A percentile compares a stretch with the other conserved stretches of the same genome.
Conservation (phyloP, 257 asterid genomes). For the Solanum phureja region DNA sequence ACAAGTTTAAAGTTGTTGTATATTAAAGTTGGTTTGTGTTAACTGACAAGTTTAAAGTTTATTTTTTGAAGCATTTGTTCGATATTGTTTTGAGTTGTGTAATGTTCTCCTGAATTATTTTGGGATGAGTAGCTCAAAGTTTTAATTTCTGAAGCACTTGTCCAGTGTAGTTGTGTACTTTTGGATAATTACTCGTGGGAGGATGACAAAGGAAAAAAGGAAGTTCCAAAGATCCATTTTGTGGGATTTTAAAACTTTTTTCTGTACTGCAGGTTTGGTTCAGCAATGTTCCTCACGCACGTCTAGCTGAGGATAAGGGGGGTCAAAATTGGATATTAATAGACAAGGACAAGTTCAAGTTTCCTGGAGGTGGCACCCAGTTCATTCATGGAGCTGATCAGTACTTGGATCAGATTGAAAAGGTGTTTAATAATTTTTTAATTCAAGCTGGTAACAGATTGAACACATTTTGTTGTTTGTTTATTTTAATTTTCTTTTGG, state of each 20-base stretch:
- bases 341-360: conserved; percentile 80
- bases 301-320: conserved; percentile 87
- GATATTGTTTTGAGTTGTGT: neutral
- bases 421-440: conserved; percentile 32
- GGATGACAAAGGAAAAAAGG: neutral
- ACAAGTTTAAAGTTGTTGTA: neutral
- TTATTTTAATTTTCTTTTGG: neutral
- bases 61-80: neutral
- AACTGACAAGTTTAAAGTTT: neutral
- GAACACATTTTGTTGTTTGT: neutral
- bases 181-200: neutral
- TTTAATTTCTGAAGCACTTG: neutral
- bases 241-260: neutral
- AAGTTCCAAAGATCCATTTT: neutral
- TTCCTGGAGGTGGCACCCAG: conserved; percentile 98
- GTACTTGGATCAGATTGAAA: conserved; percentile 85
- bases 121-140: neutral
- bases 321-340: conserved; percentile 89
- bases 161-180: neutral
- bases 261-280: conserved; percentile 69
- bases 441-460: neutral
- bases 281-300: conserved; percentile 93
- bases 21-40: neutral
- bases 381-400: conserved; percentile 92
- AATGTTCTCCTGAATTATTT: neutral